These are phyloP conservation scores for Solanum chacoense DNA, from an alignment of 305 asterid species.

Conservation along the genomic window DNA sequence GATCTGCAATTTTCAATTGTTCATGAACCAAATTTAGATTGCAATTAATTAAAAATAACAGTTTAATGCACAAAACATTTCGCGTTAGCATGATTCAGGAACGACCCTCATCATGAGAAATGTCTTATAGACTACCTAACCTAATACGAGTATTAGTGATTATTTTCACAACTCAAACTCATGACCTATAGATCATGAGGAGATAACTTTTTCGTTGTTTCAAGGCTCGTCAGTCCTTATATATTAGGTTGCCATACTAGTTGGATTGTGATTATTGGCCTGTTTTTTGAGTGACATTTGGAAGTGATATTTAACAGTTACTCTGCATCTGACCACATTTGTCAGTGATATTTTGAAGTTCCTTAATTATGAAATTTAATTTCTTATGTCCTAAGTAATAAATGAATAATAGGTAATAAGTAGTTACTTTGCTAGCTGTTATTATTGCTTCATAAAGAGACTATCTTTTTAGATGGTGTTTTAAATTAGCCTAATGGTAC, in stretches of 20 bases:
- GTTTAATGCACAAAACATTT: background rate
- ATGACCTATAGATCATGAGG: background rate
- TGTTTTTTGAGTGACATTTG: background rate
- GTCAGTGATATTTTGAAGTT: background rate
- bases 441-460: background rate
- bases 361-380: background rate
- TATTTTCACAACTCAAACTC: background rate
- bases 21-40: background rate
- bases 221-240: background rate
- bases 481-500: background rate
- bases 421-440: background rate
- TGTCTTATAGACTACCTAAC: background rate
- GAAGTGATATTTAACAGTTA: background rate
- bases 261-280: background rate
- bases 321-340: background rate
- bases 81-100: background rate
- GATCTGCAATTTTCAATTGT: background rate
- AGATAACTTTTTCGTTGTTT: background rate
- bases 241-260: background rate
- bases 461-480: background rate
- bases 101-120: background rate
- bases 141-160: background rate
- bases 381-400: background rate
- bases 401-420: background rate
- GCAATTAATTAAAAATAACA: background rate